phyloP scores from a whole-genome alignment of 1,284 basidiomycete species.

The Psilocybe mexicana region DNA sequence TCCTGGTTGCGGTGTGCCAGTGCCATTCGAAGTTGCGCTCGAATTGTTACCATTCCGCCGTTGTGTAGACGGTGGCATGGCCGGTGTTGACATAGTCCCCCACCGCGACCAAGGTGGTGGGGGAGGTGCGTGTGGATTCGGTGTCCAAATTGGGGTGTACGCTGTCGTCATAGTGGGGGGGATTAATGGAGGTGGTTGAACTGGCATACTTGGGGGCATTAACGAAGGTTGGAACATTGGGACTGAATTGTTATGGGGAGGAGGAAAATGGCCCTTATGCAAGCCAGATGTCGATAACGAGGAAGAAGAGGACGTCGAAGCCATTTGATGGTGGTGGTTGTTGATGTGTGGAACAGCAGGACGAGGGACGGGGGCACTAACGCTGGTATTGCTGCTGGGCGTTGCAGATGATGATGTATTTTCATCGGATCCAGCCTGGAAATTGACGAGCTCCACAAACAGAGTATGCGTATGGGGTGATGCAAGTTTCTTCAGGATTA shows the following conservation, averaged over 20 bases:
- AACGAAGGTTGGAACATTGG: constrained; percentile 4
- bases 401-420: constrained; percentile 15
- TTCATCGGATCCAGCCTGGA: constrained; percentile 45
- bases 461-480: constrained; percentile 66
- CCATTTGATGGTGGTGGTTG: neutral
- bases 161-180: constrained; percentile 17
- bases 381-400: constrained; percentile 25
- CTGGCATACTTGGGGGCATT: constrained; percentile 11
- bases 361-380: constrained; percentile 15
- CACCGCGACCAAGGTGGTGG: constrained; percentile 73
- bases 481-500: constrained; percentile 65
- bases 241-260: neutral
- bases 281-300: constrained; percentile 4
- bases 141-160: constrained; percentile 10
- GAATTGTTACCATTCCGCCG: constrained; percentile 26
- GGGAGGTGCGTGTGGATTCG: constrained; percentile 30
- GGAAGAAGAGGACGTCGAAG: neutral
- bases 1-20: constrained; percentile 27
- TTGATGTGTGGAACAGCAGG: neutral
- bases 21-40: constrained; percentile 21
- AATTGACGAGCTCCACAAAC: constrained; percentile 73
- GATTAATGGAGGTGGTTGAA: constrained; percentile 22
- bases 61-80: constrained; percentile 42
- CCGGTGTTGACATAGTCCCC: constrained; percentile 45
- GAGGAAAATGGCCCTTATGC: constrained; percentile 11